A percentile compares a stretch with the other conserved stretches of the same genome.
phyloP scores from a whole-genome alignment of 768 basidiomycete species.

The Lyophyllum decastes region DNA sequence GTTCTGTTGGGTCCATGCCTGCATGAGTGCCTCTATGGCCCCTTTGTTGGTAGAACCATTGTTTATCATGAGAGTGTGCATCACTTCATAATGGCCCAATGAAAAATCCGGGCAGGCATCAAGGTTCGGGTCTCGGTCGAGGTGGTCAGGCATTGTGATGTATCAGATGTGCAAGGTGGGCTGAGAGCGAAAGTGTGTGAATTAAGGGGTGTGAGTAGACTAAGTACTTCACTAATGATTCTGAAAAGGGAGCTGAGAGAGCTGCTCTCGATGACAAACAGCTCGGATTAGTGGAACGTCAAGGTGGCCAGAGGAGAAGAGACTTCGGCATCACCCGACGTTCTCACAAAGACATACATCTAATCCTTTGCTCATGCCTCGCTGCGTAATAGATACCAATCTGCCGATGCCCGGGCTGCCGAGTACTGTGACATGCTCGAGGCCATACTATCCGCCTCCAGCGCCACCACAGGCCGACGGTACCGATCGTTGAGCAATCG shows the following conservation, averaged over 20 bases:
- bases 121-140: not conserved
- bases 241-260: not conserved
- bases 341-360: slow-evolving; percentile 4
- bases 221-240: not conserved
- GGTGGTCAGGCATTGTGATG: not conserved
- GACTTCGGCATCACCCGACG: not conserved
- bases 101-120: slow-evolving; percentile 5
- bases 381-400: not conserved
- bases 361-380: slow-evolving; percentile 1
- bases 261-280: not conserved
- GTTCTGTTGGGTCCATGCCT: not conserved
- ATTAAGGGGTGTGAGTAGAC: not conserved
- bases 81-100: not conserved
- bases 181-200: not conserved
- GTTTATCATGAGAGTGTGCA: not conserved
- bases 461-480: not conserved
- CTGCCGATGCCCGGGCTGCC: no score
- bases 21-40: not conserved
- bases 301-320: not conserved
- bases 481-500: not conserved
- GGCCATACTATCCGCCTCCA: no score
- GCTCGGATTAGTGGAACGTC: not conserved
- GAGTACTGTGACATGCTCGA: no score
- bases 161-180: not conserved
- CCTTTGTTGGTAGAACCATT: not conserved